Conservation (phyloP, 1,284 basidiomycete species). For the Bondarzewia mesenterica region DNA sequence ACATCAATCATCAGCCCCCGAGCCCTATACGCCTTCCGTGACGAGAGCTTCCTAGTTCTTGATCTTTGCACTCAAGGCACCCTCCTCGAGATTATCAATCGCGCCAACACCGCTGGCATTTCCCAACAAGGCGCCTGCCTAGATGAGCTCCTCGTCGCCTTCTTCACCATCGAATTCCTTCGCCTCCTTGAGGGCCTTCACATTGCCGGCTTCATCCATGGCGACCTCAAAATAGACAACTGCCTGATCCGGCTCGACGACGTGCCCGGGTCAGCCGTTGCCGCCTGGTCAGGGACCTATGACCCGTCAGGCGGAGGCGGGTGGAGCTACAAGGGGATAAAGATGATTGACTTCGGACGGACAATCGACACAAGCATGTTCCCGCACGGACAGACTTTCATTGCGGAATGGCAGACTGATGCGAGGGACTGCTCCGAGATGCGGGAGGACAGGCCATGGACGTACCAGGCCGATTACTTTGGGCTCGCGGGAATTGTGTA, state of each 20-base stretch:
- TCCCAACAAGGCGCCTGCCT: slow-evolving; percentile 76
- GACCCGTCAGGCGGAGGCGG: slow-evolving; percentile 70
- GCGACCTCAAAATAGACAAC: slow-evolving; percentile 99
- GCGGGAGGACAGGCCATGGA: slow-evolving; percentile 79
- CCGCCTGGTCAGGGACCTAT: slow-evolving; percentile 73
- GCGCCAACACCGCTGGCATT: slow-evolving; percentile 60
- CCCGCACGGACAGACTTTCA: slow-evolving; percentile 70
- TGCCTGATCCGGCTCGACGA: slow-evolving; percentile 88
- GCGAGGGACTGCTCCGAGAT: slow-evolving; percentile 89
- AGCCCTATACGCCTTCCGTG: slow-evolving; percentile 73
- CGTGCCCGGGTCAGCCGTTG: slow-evolving; percentile 52
- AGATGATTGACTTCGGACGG: slow-evolving; percentile 94
- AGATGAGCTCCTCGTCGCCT: slow-evolving; percentile 91
- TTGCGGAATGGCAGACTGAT: slow-evolving; percentile 85
- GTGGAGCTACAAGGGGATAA: slow-evolving; percentile 85
- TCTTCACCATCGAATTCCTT: slow-evolving; percentile 90
- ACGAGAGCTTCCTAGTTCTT: slow-evolving; percentile 89
- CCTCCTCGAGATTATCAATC: slow-evolving; percentile 89
- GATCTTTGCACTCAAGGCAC: slow-evolving; percentile 90
- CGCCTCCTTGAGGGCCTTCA: slow-evolving; percentile 83
- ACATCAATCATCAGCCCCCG: slow-evolving; percentile 69
- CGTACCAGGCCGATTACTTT: slow-evolving; percentile 92
- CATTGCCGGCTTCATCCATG: slow-evolving; percentile 80
- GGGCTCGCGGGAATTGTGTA: slow-evolving; percentile 90
- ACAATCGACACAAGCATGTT: slow-evolving; percentile 83